A percentile compares a stretch with the other conserved stretches of the same genome.
phyloP scores from a whole-genome alignment of 148 eudicot genomes.

The Chenopodium formosanum region DNA sequence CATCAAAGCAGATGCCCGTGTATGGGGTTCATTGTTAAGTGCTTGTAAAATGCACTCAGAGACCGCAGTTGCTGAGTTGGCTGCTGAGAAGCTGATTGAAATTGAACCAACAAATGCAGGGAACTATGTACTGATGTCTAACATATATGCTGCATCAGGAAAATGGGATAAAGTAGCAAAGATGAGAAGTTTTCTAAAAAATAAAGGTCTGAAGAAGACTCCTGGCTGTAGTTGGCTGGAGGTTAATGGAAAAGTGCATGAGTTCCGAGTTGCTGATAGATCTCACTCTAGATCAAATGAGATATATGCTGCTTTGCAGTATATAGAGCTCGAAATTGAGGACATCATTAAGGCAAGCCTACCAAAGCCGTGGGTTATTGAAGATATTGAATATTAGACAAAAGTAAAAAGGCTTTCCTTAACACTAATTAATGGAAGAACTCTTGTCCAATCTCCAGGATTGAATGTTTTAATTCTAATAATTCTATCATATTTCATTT shows the following conservation, averaged over 20 bases:
- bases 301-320: conserved; percentile 29
- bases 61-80: conserved; percentile 30
- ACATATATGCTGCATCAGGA: conserved; percentile 39
- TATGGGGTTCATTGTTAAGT: conserved; percentile 37
- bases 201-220: conserved; percentile 39
- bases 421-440: neutral
- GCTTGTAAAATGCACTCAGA: conserved; percentile 36
- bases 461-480: too few species aligned
- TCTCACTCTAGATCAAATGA: conserved; percentile 32
- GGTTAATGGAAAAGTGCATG: conserved; percentile 35
- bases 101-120: conserved; percentile 41
- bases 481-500: neutral
- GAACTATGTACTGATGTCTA: conserved; percentile 32
- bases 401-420: neutral
- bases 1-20: conserved; percentile 33
- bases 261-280: conserved; percentile 40
- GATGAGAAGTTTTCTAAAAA: conserved; percentile 36
- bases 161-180: conserved; percentile 39
- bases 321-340: conserved; percentile 32
- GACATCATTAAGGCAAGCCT: conserved; percentile 10
- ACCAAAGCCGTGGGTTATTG: neutral
- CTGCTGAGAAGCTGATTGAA: conserved; percentile 36
- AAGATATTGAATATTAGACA: neutral
- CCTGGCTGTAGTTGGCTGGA: conserved; percentile 43
- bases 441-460: neutral